A percentile compares a stretch with the other conserved stretches of the same genome.
Evolutionary conservation across 2,329 filamentous ascomycete species (phyloP).

Genomic region (Coniochaeta sp.): DNA sequence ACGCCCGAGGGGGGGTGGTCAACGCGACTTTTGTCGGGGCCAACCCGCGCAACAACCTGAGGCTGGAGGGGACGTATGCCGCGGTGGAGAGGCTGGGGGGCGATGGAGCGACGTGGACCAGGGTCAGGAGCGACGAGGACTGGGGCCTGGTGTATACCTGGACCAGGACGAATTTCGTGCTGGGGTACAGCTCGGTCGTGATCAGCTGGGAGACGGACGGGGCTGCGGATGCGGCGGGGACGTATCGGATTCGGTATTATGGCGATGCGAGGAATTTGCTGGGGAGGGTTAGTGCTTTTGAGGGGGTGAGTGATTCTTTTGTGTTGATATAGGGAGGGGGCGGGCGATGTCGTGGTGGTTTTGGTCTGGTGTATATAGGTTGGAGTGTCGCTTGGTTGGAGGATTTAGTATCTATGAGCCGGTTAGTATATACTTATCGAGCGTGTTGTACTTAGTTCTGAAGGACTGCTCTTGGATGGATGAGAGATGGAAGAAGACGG

Average conservation of each 20-base stretch:
- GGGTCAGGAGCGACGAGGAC: constrained; percentile 67
- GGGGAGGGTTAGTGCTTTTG: constrained; percentile 58
- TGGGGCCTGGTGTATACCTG: constrained; percentile 79
- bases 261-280: constrained; percentile 66
- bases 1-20: constrained; percentile 50
- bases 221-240: constrained; percentile 44
- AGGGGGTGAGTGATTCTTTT: constrained; percentile 20
- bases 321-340: constrained; percentile 7
- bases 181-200: constrained; percentile 68
- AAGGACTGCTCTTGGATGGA: too few species aligned
- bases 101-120: constrained; percentile 45
- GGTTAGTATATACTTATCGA: too few species aligned
- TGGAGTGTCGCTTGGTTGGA: too few species aligned
- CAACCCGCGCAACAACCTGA: constrained; percentile 81
- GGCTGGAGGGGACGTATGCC: constrained; percentile 69
- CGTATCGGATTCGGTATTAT: constrained; percentile 72
- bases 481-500: too few species aligned
- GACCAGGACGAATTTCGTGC: constrained; percentile 60
- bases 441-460: too few species aligned
- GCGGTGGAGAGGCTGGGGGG: constrained; percentile 58
- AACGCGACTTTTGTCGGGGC: constrained; percentile 71
- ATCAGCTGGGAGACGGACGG: constrained; percentile 71
- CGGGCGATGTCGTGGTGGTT: background rate
- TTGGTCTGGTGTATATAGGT: background rate
- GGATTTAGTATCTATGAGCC: too few species aligned